Percentiles rank a stretch among this genome's conserved stretches.
These are phyloP conservation scores for Flaveria linearis DNA, from an alignment of 129 eudicot species.

Conservation along the genomic window DNA sequence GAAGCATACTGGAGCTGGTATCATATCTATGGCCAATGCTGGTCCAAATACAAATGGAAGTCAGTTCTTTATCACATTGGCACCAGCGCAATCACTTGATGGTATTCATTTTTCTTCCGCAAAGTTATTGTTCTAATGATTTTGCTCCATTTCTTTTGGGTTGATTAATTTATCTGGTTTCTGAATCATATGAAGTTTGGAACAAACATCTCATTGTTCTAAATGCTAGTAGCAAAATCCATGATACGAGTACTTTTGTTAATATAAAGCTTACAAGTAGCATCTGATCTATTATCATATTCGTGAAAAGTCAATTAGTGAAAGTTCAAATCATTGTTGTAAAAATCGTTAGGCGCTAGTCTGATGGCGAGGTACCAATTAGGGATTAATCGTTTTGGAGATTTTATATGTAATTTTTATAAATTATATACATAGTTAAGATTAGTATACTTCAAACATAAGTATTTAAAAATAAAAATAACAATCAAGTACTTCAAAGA, in stretches of 20 bases:
- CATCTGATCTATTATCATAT: background rate
- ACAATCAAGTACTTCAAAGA: too few relatives aligned
- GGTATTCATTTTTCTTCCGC: conserved; percentile 39
- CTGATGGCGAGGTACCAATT: too few relatives aligned
- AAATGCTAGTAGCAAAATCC: conserved; percentile 15
- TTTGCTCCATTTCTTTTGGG: background rate
- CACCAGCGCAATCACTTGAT: conserved; percentile 93
- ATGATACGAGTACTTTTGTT: background rate
- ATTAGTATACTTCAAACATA: too few relatives aligned
- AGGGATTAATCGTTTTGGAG: too few relatives aligned
- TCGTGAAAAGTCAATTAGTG: background rate
- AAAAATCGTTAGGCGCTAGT: too few relatives aligned
- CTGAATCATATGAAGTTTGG: conserved; percentile 11
- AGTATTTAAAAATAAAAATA: too few relatives aligned
- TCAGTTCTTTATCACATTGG: conserved; percentile 91
- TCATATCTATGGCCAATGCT: conserved; percentile 98
- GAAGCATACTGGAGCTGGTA: conserved; percentile 99
- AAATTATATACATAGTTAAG: too few relatives aligned
- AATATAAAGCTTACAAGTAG: background rate
- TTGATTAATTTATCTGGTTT: background rate
- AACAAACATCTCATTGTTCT: background rate
- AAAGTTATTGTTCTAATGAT: conserved; percentile 2
- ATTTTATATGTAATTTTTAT: too few relatives aligned
- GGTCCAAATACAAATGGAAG: conserved; percentile 99
- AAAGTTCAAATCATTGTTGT: background rate